Percentiles rank a stretch among this genome's conserved stretches.
Conservation (phyloP, 108 stramenopile species). For the Nitzschia sp. region DNA sequence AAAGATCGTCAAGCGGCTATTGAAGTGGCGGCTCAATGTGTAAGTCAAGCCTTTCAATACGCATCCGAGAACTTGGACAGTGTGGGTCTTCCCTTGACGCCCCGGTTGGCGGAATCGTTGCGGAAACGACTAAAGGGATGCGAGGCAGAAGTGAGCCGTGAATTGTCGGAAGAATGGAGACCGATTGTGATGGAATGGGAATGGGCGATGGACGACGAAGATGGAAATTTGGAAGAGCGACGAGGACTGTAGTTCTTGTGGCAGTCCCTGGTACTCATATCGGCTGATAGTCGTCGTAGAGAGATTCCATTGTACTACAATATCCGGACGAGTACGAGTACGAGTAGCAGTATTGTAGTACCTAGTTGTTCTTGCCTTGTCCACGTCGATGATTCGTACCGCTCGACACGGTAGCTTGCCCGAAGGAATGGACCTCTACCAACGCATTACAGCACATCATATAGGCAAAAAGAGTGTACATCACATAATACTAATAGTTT, state of each 20-base stretch:
- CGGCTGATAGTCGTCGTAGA: background rate
- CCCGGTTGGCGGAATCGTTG: slow-evolving; percentile 73
- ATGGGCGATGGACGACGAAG: slow-evolving; percentile 25
- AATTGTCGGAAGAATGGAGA: slow-evolving; percentile 64
- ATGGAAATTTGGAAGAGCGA: slow-evolving; percentile 35
- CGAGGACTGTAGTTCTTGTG: slow-evolving; percentile 7
- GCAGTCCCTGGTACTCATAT: background rate
- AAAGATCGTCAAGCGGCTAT: slow-evolving; percentile 55
- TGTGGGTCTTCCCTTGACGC: slow-evolving; percentile 80
- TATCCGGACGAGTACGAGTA: too few relatives aligned
- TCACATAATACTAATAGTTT: background rate
- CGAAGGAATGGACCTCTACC: too few relatives aligned
- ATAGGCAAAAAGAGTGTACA: too few relatives aligned
- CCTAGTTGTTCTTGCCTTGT: too few relatives aligned
- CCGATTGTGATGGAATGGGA: slow-evolving; percentile 67
- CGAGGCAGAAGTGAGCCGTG: slow-evolving; percentile 71
- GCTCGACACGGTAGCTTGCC: too few relatives aligned
- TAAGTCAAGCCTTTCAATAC: slow-evolving; percentile 80
- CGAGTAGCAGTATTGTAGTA: too few relatives aligned
- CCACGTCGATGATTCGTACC: too few relatives aligned
- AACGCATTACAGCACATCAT: too few relatives aligned
- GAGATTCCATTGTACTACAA: slow-evolving; percentile 6
- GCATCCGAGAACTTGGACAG: slow-evolving; percentile 80
- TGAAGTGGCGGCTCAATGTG: slow-evolving; percentile 80
- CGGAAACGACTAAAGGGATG: slow-evolving; percentile 77